Evolutionary conservation across 257 asterid genomes (phyloP).

Genomic region (Handroanthus guayacan): DNA sequence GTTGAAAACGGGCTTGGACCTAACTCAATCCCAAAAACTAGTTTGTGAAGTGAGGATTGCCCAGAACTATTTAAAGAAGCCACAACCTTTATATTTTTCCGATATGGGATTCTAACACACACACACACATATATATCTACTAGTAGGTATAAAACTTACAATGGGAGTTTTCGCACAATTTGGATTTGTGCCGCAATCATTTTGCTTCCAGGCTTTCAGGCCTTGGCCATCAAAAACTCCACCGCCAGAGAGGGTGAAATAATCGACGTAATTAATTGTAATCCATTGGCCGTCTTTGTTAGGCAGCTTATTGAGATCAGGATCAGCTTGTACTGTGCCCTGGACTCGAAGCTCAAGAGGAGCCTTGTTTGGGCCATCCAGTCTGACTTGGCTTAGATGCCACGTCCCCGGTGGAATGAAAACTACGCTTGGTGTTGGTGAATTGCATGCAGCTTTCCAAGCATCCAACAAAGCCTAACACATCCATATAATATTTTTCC

Average conservation of each 20-base stretch:
- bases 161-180: conserved; percentile 48
- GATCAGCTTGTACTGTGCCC: conserved; percentile 30
- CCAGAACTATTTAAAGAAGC: too few relatives aligned
- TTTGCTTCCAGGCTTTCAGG: conserved; percentile 45
- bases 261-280: conserved; percentile 42
- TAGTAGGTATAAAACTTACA: conserved; percentile 16
- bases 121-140: too few relatives aligned
- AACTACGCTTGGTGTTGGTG: conserved; percentile 30
- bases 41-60: too few relatives aligned
- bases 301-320: conserved; percentile 29
- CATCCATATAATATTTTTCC: background rate
- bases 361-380: conserved; percentile 31
- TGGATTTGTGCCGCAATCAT: conserved; percentile 44
- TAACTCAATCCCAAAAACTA: too few relatives aligned
- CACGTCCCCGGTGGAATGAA: conserved; percentile 49
- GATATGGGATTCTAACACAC: too few relatives aligned
- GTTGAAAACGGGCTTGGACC: too few relatives aligned
- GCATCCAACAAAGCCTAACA: conserved; percentile 52
- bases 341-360: conserved; percentile 45
- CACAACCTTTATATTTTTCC: too few relatives aligned
- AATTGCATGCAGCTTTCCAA: conserved; percentile 48
- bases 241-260: conserved; percentile 54
- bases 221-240: conserved; percentile 55
- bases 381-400: conserved; percentile 30
- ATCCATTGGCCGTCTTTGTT: conserved; percentile 47